Evolutionary conservation across 148 eudicot genomes (phyloP).

Genomic region (Simmondsia chinensis): DNA sequence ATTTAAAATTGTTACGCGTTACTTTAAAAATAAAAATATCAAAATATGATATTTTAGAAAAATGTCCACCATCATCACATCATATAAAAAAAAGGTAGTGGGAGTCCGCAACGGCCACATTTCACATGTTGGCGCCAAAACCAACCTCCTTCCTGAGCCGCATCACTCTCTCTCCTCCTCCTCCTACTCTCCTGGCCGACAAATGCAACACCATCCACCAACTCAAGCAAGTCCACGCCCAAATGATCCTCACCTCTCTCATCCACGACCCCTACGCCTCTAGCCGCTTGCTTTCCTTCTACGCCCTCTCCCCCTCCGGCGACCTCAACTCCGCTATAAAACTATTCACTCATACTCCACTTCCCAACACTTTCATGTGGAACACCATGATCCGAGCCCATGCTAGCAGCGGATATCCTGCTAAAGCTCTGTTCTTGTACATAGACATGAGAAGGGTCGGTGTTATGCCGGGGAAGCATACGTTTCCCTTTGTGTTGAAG

Average conservation of each 20-base stretch:
- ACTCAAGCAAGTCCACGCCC: conserved; percentile 69
- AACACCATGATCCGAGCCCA: conserved; percentile 66
- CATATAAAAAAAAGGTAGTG: too few species aligned
- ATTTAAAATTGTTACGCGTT: too few species aligned
- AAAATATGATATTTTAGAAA: too few species aligned
- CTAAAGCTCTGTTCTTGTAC: conserved; percentile 37
- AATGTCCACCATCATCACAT: not conserved
- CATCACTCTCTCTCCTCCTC: too few species aligned
- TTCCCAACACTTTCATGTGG: conserved; percentile 68
- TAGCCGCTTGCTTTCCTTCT: conserved; percentile 52
- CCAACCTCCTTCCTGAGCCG: conserved; percentile 7
- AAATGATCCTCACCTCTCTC: conserved; percentile 50
- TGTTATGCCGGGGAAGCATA: conserved; percentile 50
- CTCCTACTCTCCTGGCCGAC: conserved; percentile 51
- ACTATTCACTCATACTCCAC: conserved; percentile 24
- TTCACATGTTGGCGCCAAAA: not conserved
- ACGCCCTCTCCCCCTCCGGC: conserved; percentile 46
- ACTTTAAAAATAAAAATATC: too few species aligned
- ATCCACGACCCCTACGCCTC: conserved; percentile 57
- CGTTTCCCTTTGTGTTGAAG: conserved; percentile 67
- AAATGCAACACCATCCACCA: conserved; percentile 46
- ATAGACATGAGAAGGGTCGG: conserved; percentile 38
- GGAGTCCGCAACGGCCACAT: too few species aligned
- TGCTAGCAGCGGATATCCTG: conserved; percentile 33
- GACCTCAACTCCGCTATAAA: conserved; percentile 45